Percentiles rank a stretch among this genome's conserved stretches.
Evolutionary conservation across 805 yeast species (phyloP).

Genomic region (Millerozyma acaciae): DNA sequence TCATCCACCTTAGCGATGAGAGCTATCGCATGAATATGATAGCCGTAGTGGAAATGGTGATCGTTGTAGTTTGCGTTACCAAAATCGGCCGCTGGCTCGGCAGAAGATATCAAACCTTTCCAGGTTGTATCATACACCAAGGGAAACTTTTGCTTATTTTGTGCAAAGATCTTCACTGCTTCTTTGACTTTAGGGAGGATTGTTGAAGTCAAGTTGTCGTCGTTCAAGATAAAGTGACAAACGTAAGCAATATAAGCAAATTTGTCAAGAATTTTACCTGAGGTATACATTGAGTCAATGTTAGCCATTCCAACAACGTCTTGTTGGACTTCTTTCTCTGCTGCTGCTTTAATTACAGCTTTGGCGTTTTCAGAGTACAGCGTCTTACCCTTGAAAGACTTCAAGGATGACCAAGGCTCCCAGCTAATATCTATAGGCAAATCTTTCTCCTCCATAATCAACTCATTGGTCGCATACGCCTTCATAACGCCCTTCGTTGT

Average conservation of each 20-base stretch:
- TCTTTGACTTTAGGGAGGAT: conserved; percentile 57
- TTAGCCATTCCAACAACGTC: conserved; percentile 58
- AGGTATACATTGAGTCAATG: conserved; percentile 81
- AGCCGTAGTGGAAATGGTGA: conserved; percentile 76
- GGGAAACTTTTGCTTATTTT: conserved; percentile 67
- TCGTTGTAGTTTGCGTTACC: conserved; percentile 72
- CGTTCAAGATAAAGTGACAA: conserved; percentile 60
- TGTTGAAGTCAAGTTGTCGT: conserved; percentile 45
- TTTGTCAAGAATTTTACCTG: conserved; percentile 86
- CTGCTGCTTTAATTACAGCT: conserved; percentile 41
- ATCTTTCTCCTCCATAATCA: conserved; percentile 37
- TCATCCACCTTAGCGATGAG: conserved; percentile 54
- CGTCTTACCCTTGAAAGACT: conserved; percentile 23
- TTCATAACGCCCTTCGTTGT: conserved; percentile 49
- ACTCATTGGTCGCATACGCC: conserved; percentile 38
- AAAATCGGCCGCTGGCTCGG: conserved; percentile 61
- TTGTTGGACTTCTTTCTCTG: conserved; percentile 48
- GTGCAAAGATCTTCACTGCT: conserved; percentile 67
- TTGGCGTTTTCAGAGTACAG: conserved; percentile 28
- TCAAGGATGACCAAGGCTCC: conserved; percentile 57
- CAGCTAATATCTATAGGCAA: conserved; percentile 40
- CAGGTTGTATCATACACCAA: conserved; percentile 75
- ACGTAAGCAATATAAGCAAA: conserved; percentile 83
- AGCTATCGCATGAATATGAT: conserved; percentile 70
- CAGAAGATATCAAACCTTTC: conserved; percentile 74